These are phyloP conservation scores for Leishmania martiniquensis DNA, from an alignment of 208 protist genomes.

Conservation along the genomic window DNA sequence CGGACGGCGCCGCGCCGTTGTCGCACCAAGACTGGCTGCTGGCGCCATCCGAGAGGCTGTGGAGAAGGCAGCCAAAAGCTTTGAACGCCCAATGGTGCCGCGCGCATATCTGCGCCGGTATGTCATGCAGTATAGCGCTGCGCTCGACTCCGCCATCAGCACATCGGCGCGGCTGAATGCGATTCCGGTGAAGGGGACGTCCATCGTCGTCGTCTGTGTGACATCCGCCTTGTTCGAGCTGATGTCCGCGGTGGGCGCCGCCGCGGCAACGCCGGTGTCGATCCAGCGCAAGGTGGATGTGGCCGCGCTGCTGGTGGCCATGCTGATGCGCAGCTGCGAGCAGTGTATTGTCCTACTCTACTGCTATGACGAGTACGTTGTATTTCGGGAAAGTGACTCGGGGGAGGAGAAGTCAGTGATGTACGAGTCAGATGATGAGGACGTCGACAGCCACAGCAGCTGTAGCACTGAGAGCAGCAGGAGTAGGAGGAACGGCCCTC, in stretches of 20 bases:
- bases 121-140: slow-evolving; percentile 23
- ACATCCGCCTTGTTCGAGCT: slow-evolving; percentile 26
- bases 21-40: not conserved
- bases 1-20: not conserved
- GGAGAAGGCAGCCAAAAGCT: slow-evolving; percentile 6
- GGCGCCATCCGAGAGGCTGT: not conserved
- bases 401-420: slow-evolving; percentile 15
- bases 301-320: slow-evolving; percentile 80
- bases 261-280: slow-evolving; percentile 31
- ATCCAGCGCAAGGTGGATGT: slow-evolving; percentile 73
- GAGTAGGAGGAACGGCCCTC: not conserved
- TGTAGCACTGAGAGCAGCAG: slow-evolving; percentile 1
- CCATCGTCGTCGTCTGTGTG: slow-evolving; percentile 85
- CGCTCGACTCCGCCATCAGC: slow-evolving; percentile 79
- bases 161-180: slow-evolving; percentile 91
- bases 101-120: slow-evolving; percentile 4
- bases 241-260: slow-evolving; percentile 31
- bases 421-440: slow-evolving; percentile 1
- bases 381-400: slow-evolving; percentile 21
- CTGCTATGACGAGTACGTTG: slow-evolving; percentile 36
- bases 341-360: slow-evolving; percentile 65
- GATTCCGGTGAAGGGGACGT: slow-evolving; percentile 82
- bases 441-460: slow-evolving; percentile 9
- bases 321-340: slow-evolving; percentile 91
- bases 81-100: slow-evolving; percentile 21